A percentile compares a stretch with the other conserved stretches of the same genome.
phyloP scores from a whole-genome alignment of 345 rosid species.

The Laguncularia racemosa region DNA sequence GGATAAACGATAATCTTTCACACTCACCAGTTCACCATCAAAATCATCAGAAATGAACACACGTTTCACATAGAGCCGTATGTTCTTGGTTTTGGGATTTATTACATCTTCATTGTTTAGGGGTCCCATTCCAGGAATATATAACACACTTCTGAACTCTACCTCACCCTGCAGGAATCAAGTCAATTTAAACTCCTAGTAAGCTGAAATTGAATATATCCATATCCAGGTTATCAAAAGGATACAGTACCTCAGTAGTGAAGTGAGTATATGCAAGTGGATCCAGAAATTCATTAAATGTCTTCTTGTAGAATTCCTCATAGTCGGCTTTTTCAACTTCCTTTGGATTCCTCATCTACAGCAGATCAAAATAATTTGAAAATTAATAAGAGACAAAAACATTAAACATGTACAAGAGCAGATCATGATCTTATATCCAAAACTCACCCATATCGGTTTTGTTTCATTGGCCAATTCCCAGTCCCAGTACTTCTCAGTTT shows the following conservation, averaged over 20 bases:
- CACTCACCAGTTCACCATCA: conserved; percentile 95
- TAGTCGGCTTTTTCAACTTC: conserved; percentile 82
- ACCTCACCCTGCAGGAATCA: conserved; percentile 74
- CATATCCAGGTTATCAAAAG: not conserved
- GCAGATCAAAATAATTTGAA: conserved; percentile 1
- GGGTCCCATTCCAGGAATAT: conserved; percentile 98
- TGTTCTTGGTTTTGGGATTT: conserved; percentile 89
- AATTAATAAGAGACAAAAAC: not conserved
- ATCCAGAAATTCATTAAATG: conserved; percentile 87
- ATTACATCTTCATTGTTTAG: conserved; percentile 80
- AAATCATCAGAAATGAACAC: conserved; percentile 99
- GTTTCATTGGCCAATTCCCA: conserved; percentile 96
- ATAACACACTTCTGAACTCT: conserved; percentile 89
- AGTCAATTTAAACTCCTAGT: not conserved
- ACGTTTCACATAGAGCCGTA: conserved; percentile 83
- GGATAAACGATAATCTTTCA: too few species aligned
- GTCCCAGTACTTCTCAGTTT: conserved; percentile 97
- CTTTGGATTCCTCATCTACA: conserved; percentile 75
- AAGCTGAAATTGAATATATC: too few species aligned
- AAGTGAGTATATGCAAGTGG: conserved; percentile 85
- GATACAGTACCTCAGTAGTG: conserved; percentile 63
- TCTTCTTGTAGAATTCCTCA: conserved; percentile 86
- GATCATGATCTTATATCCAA: not conserved
- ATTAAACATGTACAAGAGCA: not conserved
- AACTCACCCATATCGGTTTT: conserved; percentile 92